phyloP scores from a whole-genome alignment of 805 yeast genomes.

The Pichia ethanolica region DNA sequence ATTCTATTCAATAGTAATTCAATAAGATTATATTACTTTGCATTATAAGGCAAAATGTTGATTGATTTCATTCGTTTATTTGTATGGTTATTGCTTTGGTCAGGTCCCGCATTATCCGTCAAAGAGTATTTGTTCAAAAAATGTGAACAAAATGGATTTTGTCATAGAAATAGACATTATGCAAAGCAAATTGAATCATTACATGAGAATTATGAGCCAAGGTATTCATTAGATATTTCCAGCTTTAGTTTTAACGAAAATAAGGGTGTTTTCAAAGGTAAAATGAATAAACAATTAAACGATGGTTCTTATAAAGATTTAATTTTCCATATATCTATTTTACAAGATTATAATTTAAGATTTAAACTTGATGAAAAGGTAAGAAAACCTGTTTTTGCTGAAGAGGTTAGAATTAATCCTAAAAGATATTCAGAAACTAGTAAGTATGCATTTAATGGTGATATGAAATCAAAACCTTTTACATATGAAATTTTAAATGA shows the following conservation, averaged over 20 bases:
- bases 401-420: slow-evolving; percentile 20
- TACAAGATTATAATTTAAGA: slow-evolving; percentile 53
- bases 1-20: no score
- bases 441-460: slow-evolving; percentile 45
- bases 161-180: slow-evolving; percentile 67
- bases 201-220: slow-evolving; percentile 24
- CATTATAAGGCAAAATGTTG: neutral
- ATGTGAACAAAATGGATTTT: slow-evolving; percentile 78
- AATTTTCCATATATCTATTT: slow-evolving; percentile 50
- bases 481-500: slow-evolving; percentile 18
- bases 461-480: slow-evolving; percentile 15
- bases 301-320: slow-evolving; percentile 36
- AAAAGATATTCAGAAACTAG: slow-evolving; percentile 55
- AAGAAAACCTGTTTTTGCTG: slow-evolving; percentile 17
- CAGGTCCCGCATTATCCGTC: slow-evolving; percentile 31
- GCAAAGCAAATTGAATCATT: slow-evolving; percentile 34
- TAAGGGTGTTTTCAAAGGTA: slow-evolving; percentile 35
- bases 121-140: slow-evolving; percentile 64
- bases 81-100: neutral
- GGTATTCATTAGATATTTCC: slow-evolving; percentile 35
- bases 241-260: slow-evolving; percentile 25
- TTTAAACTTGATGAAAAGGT: slow-evolving; percentile 60
- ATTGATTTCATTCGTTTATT: neutral
- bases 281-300: slow-evolving; percentile 38
- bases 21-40: no score